Evolutionary conservation across 805 yeast genomes (phyloP).

Genomic region (Wickerhamiella bombiphila): DNA sequence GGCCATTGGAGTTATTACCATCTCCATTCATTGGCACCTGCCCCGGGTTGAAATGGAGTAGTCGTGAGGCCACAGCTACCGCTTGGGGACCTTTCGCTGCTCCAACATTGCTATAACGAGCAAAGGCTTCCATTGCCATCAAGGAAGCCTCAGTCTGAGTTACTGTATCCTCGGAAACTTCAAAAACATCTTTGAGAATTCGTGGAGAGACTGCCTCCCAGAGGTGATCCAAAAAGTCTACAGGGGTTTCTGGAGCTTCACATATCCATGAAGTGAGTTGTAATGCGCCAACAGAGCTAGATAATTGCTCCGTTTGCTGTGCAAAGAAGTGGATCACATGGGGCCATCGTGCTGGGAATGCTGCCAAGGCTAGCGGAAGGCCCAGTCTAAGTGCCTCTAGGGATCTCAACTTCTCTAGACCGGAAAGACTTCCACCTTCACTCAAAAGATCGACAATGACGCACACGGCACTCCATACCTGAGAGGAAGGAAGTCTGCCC

Average conservation of each 20-base stretch:
- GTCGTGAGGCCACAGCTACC: background rate
- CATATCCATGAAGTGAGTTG: background rate
- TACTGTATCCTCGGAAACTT: background rate
- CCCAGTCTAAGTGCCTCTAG: conserved; percentile 2
- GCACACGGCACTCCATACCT: background rate
- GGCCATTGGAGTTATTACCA: too few species aligned
- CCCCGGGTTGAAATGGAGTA: background rate
- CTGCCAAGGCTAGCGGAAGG: background rate
- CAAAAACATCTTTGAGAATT: background rate
- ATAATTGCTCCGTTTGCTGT: background rate
- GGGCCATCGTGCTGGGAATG: background rate
- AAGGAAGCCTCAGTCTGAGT: background rate
- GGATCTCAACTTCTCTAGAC: background rate
- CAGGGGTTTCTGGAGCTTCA: too few species aligned
- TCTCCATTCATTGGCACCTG: too few species aligned
- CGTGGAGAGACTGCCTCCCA: background rate
- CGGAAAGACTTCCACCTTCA: background rate
- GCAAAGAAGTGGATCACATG: background rate
- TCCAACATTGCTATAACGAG: background rate
- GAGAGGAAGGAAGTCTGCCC: background rate
- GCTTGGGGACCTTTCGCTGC: background rate
- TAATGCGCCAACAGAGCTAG: background rate
- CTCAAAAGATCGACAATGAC: background rate
- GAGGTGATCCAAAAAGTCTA: background rate
- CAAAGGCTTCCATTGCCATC: background rate